Conservation (phyloP, 228 moss, liverwort and hornwort genomes). For the Sphagnum fallax region DNA sequence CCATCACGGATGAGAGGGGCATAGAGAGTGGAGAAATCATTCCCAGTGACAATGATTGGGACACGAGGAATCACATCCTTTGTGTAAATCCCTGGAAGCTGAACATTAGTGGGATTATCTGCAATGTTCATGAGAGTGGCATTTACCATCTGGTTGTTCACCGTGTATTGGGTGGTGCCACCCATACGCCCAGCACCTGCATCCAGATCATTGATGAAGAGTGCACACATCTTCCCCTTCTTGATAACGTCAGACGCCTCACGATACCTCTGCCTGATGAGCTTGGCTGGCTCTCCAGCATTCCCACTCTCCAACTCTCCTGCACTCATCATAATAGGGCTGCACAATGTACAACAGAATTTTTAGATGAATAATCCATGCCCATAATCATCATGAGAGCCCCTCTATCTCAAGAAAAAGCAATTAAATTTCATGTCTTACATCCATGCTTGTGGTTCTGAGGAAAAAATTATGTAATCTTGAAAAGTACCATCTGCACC, state of each 20-base stretch:
- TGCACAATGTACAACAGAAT: slow-evolving; percentile 3
- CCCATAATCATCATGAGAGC: no score
- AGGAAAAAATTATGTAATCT: background rate
- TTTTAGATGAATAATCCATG: background rate
- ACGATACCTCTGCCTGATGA: slow-evolving; percentile 94
- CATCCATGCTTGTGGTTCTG: no score
- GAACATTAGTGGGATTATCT: slow-evolving; percentile 82
- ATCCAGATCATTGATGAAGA: slow-evolving; percentile 99
- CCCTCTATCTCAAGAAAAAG: no score
- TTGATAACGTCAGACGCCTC: slow-evolving; percentile 89
- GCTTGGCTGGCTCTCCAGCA: slow-evolving; percentile 95
- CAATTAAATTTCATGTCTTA: no score
- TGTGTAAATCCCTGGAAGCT: slow-evolving; percentile 82
- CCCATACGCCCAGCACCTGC: slow-evolving; percentile 98
- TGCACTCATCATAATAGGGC: slow-evolving; percentile 94
- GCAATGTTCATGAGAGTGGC: slow-evolving; percentile 99
- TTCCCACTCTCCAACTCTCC: slow-evolving; percentile 99
- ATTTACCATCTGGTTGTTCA: slow-evolving; percentile 99
- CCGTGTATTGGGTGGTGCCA: slow-evolving; percentile 92
- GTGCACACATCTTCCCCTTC: slow-evolving; percentile 93
- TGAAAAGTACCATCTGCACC: no score
- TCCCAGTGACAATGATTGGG: slow-evolving; percentile 84
- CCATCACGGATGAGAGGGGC: slow-evolving; percentile 94
- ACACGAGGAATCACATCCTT: slow-evolving; percentile 73
- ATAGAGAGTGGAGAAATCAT: slow-evolving; percentile 96